A percentile compares a stretch with the other conserved stretches of the same genome.
Evolutionary conservation across 2,329 filamentous ascomycete genomes (phyloP).

Genomic region (Nannizziopsis barbatae): DNA sequence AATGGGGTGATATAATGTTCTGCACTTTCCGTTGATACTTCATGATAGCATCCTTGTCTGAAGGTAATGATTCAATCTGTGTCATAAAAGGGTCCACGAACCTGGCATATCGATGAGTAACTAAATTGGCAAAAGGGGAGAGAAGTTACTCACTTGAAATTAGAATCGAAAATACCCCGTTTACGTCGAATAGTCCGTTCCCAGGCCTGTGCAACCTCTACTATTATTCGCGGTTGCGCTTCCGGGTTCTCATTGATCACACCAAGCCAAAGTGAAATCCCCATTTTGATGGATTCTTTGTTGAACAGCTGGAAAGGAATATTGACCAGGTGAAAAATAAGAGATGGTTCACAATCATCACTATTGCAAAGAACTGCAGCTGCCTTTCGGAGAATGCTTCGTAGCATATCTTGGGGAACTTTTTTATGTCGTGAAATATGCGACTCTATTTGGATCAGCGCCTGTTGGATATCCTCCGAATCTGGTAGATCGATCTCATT

Average conservation of each 20-base stretch:
- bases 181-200: constrained; percentile 68
- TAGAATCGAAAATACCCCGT: constrained; percentile 68
- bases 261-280: constrained; percentile 89
- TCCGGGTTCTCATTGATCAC: constrained; percentile 91
- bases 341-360: constrained; percentile 60
- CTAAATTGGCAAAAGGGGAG: not conserved
- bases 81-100: constrained; percentile 82
- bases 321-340: constrained; percentile 76
- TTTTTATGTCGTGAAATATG: constrained; percentile 53
- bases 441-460: constrained; percentile 12
- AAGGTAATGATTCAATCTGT: constrained; percentile 85
- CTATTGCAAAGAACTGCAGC: constrained; percentile 76
- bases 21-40: constrained; percentile 70
- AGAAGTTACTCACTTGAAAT: constrained; percentile 42
- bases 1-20: constrained; percentile 75
- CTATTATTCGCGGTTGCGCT: constrained; percentile 74
- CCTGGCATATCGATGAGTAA: constrained; percentile 24
- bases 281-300: constrained; percentile 89
- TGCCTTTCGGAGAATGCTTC: constrained; percentile 71
- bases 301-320: constrained; percentile 91
- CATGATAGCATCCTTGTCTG: constrained; percentile 62
- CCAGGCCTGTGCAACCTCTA: constrained; percentile 83
- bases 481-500: constrained; percentile 3
- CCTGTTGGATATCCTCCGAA: constrained; percentile 8
- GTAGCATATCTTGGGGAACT: constrained; percentile 61